Evolutionary conservation across 768 basidiomycete genomes (phyloP), one percentile per base, ranked within the genome.

Genomic region (Saitozyma sp.): DNA sequence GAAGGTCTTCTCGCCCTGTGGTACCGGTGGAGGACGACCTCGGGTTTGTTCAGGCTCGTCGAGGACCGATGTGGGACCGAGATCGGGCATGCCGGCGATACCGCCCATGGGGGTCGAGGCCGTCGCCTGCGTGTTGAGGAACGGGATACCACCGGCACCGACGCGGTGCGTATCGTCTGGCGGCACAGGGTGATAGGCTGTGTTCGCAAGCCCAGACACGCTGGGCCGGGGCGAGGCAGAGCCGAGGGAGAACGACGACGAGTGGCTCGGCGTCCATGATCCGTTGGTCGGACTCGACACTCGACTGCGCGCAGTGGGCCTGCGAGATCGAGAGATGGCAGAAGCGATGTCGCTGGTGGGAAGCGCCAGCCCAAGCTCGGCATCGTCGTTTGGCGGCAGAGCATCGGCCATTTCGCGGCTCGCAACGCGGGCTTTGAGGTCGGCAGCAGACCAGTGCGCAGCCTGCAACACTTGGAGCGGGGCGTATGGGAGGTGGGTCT

Each of bases 121-220:
- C 8, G 54, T 41, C 4, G 43, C 10, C 39, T 57, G 19, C 45
- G 73, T 13, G 53, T 42, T 40, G 52, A 68, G 29, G 59, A 69
- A 65, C 10, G 67, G 42, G 41, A 75, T 40, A 8, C 77, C 85
- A 62, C 83, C 85, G 63, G 90, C 89, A 2, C 91, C 92, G 52
- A 92, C 83, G 29, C 89, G 87, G 61, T 85, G 72, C 0, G 90
- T 91, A 2, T 86, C 86, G 69, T 92, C 88, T 4, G 76, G 75
- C 6, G 88, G 84, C 0, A 92, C 84, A 1, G 87, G 84, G 69
- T 86, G 89, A 73, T 86, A 90, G 55, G 50, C 41, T 50, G 9
- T 13, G 59, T 40, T 20, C 1, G 55, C 16, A 11, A 55, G 17
- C 38, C n/a, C 19, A 29, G 29, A 29, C 29, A 29, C 29, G 29